Base-by-base conservation (phyloP, 768 basidiomycete genomes). In the Dictyophora rubrovolvata region DNA sequence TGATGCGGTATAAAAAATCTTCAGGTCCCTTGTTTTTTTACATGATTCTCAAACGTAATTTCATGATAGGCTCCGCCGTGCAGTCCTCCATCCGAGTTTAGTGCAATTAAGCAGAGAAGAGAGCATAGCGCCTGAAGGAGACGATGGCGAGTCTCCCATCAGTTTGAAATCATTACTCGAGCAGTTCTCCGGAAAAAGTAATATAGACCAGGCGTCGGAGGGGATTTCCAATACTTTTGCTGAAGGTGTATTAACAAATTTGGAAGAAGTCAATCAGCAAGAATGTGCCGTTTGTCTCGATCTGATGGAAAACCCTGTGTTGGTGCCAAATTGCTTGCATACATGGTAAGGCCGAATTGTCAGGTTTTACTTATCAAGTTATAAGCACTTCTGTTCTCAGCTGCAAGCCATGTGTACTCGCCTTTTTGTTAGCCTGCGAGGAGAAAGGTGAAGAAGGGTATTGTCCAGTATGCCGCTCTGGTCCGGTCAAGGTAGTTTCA, bases 321-420 rank as follows among this genome's bases (percentile, higher is more conserved):
- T 91, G 52, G 75, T 92, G 16, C 87, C 89, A 2, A 71, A 74
- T 11, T 93, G 89, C 69, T 77, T 87, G 73, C 92, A 93, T 65
- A 78, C 79, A 66, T 87, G 82, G 89, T 89, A 66, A 59, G 79
- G 68, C 17, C 23, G 22, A 35, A 54, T 46, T 37, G 36, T n/a
- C 49, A 48, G n/a, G n/a, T n/a, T n/a, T 42, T 28, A 33, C 16
- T 23, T 22, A 33, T 51, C 33, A n/a, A 50, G 28, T 53, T 63
- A 20, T 54, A 34, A 4, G 42, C 56, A 18, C 1, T 36, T 42
- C 12, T 4, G 48, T 62, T 11, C 28, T 23, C 66, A 88, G 91
- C 60, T 98, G 94, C 70, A 95, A 90, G 69, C 90, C 93, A 63
- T 98, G 94, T 65, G 88, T 94, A 21, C 69, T 89, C 17, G 79